A percentile compares a stretch with the other conserved stretches of the same genome.
These are phyloP conservation scores for Penicillium crustosum DNA, from an alignment of 2,329 filamentous ascomycete species.

Conservation along the genomic window DNA sequence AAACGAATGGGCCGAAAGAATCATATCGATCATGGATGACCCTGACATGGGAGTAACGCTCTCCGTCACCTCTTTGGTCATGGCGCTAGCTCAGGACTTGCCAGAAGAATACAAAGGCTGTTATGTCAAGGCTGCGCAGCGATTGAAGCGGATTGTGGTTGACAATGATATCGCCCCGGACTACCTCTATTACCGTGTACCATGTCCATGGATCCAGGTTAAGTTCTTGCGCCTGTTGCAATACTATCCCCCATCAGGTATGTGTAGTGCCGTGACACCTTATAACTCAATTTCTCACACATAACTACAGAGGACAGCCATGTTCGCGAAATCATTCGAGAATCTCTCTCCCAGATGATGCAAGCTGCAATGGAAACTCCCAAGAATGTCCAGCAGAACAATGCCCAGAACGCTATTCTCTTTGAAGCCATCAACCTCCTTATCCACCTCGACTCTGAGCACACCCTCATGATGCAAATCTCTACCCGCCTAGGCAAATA, in stretches of 20 bases:
- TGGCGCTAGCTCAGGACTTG: slow-evolving; percentile 90
- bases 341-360: slow-evolving; percentile 86
- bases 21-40: slow-evolving; percentile 99
- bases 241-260: slow-evolving; percentile 93
- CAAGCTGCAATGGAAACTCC: slow-evolving; percentile 88
- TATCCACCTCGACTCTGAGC: slow-evolving; percentile 94
- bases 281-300: background rate
- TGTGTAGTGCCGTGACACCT: slow-evolving; percentile 25
- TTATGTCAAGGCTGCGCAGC: slow-evolving; percentile 88
- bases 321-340: slow-evolving; percentile 84
- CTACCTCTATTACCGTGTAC: slow-evolving; percentile 99
- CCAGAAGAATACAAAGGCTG: slow-evolving; percentile 92
- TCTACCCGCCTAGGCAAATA: slow-evolving; percentile 88
- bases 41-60: slow-evolving; percentile 88
- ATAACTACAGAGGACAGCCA: slow-evolving; percentile 74
- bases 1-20: slow-evolving; percentile 94
- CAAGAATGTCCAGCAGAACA: slow-evolving; percentile 99
- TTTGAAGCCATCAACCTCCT: slow-evolving; percentile 99
- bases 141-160: slow-evolving; percentile 84
- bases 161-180: slow-evolving; percentile 86
- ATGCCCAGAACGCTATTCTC: slow-evolving; percentile 94
- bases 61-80: slow-evolving; percentile 92
- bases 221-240: slow-evolving; percentile 89
- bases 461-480: slow-evolving; percentile 92
- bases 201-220: slow-evolving; percentile 96